Base-by-base conservation (phyloP, 2,329 filamentous ascomycete genomes). In the Aspergillus floridensis region DNA sequence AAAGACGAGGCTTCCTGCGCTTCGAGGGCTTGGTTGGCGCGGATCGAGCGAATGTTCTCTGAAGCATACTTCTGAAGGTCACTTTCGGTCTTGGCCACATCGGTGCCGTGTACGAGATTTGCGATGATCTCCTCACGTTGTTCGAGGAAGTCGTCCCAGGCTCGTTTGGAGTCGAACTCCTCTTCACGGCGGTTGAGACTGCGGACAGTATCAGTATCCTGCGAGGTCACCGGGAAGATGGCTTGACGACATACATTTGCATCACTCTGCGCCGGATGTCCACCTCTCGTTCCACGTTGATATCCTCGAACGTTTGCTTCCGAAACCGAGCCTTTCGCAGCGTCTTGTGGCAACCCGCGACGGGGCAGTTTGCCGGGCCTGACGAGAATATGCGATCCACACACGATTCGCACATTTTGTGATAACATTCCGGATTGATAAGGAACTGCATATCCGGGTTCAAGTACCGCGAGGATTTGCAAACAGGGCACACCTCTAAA, bases 381-480 rank as follows among this genome's bases (percentile, higher is more conserved):
- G 91, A 88, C 38, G 89, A 90, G 83, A 98, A 99, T 69, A 98
- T 91, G 58, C 93, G 90, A 76, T 93, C 90, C 47, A 98, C 93
- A 80, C 95, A 99, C 59, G 91, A 93, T 75, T 92, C 89, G 82
- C 95, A 99, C 91, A 99, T 98, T 67, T 92, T 92, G 82, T 99
- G 95, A 82, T 99, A 99, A 84, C 95, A 99, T 82, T 96, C 92
- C 8, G 93, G 92, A 76, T 98, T 97, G 80, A 99, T 93, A 68
- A 95, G 89, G 79, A 99, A 98, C 65, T 89, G 85, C 85, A 99
- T 93, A 79, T 92, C 89, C 62, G 88, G 88, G 81, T 97, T 97
- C 70, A 98, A 89, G 81, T 98, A 98, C 65, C 92, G 91, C 61
- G 91, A 91, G 60, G 92, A 96, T 79, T 97, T 97, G 89, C 95